Percentiles rank a stretch among this genome's conserved stretches.
Conservation (phyloP, 306 rosid species). For the Gastrolobium bilobum region DNA sequence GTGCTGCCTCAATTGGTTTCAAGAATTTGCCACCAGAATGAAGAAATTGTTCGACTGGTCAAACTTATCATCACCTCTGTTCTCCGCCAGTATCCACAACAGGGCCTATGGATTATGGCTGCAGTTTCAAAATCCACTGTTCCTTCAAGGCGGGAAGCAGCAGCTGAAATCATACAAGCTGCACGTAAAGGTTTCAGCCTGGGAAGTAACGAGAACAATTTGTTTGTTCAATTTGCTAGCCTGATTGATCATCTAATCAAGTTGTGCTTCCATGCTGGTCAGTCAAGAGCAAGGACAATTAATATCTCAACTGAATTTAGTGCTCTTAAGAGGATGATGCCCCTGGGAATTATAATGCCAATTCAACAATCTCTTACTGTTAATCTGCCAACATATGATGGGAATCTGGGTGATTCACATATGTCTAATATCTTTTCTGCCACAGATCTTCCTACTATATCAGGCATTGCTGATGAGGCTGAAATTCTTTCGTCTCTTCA, state of each 20-base stretch:
- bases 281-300: constrained; percentile 78
- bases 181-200: constrained; percentile 79
- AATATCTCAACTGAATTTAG: constrained; percentile 92
- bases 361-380: constrained; percentile 89
- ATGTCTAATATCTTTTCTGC: constrained; percentile 77
- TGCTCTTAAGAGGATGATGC: constrained; percentile 97
- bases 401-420: constrained; percentile 66
- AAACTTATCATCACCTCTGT: constrained; percentile 85
- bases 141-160: constrained; percentile 94
- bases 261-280: constrained; percentile 94
- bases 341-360: constrained; percentile 95
- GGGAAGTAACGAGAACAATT: constrained; percentile 76
- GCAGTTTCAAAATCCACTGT: constrained; percentile 97
- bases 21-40: constrained; percentile 97
- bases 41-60: constrained; percentile 82
- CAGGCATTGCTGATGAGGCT: constrained; percentile 95
- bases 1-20: constrained; percentile 98
- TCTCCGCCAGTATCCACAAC: constrained; percentile 88
- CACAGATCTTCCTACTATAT: constrained; percentile 89
- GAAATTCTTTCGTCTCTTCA: constrained; percentile 98
- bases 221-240: constrained; percentile 90
- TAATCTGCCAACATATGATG: constrained; percentile 83
- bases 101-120: constrained; percentile 98
- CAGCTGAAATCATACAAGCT: constrained; percentile 92
- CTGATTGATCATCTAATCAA: constrained; percentile 90